These are phyloP conservation scores for Starmerella lactis-condensi DNA, from an alignment of 805 yeast genomes.

Conservation along the genomic window DNA sequence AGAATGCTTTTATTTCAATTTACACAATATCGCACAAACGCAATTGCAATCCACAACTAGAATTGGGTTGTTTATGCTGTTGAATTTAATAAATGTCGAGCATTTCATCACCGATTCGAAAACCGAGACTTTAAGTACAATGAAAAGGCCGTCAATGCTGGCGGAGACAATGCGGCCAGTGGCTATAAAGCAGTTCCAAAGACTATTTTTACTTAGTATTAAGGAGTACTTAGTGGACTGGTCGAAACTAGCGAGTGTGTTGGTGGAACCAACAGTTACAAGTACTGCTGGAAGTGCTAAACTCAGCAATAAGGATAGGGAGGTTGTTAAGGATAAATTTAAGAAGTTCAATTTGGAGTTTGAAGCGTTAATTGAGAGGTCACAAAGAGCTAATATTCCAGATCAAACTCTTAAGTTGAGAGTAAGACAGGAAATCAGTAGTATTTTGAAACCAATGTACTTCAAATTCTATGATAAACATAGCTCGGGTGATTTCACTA, in stretches of 20 bases:
- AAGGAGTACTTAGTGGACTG: slow-evolving; percentile 52
- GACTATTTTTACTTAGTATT: slow-evolving; percentile 32
- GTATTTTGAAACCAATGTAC: slow-evolving; percentile 62
- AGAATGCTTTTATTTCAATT: slow-evolving; percentile 47
- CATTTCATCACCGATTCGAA: slow-evolving; percentile 12
- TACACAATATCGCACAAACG: slow-evolving; percentile 39
- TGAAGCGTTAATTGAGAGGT: slow-evolving; percentile 53
- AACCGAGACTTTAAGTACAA: slow-evolving; percentile 6
- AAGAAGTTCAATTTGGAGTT: slow-evolving; percentile 64
- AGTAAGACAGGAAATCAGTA: slow-evolving; percentile 46
- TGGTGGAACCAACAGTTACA: slow-evolving; percentile 65
- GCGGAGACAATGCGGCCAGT: slow-evolving; percentile 17
- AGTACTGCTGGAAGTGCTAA: slow-evolving; percentile 23
- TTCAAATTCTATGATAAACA: slow-evolving; percentile 69
- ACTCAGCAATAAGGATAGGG: slow-evolving; percentile 49
- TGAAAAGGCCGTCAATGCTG: slow-evolving; percentile 28
- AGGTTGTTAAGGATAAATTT: slow-evolving; percentile 67
- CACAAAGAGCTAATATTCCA: slow-evolving; percentile 44
- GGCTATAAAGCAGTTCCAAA: slow-evolving; percentile 30
- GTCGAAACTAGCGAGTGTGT: slow-evolving; percentile 56
- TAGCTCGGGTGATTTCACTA: slow-evolving; percentile 48
- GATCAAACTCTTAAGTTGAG: slow-evolving; percentile 47
- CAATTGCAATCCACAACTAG: slow-evolving; percentile 20
- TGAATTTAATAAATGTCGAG: slow-evolving; percentile 14
- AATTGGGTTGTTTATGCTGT: slow-evolving; percentile 28